Base-by-base conservation (phyloP, 805 yeast genomes). In the Saccharomycopsis fermentans region DNA sequence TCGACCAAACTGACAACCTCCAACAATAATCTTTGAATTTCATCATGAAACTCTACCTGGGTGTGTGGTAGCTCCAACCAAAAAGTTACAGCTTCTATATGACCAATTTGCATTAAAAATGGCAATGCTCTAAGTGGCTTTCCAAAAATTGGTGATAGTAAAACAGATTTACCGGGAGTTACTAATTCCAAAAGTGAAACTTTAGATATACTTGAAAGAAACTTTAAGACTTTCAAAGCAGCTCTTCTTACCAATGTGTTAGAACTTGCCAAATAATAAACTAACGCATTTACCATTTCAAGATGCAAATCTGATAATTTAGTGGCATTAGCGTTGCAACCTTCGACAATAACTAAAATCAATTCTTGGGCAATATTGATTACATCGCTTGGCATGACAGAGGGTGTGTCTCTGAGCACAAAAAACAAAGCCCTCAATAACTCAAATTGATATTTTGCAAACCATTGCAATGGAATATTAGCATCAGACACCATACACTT, bases 91-190 rank as follows among this genome's bases (percentile, higher is more conserved):
- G 98, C 98, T 70, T 94, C 98, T 62, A 94, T 91, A 69, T 94
- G 91, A 39, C 99, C 99, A 58, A 94, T 94, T 72, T 95, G 99
- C 96, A 92, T 94, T 4, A 96, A 94, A 73, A 95, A 94, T 0
- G 99, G 99, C 62, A 94, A 76, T 0, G 99, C 99, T 63, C 99
- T 78, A 59, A 94, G 73, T 0, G 99, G 99, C 68, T 94, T 94
- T 3, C 96, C 96, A 74, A 94, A 95, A 24, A 94, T 94, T 6
- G 99, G 98, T 0, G 95, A 87, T 53, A 94, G 73, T 32, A 95
- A 74, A 27, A 91, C 81, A 54, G 82, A 84, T 65, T 90, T 89
- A 56, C 95, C 91, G 19, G 92, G 91, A 4, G 83, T 81, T 70
- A 95, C 83, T 65, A 95, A 80, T 1, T 83, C 80, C 0, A 92